Base-by-base conservation (phyloP, 2,329 filamentous ascomycete species). In the Chaetomium globosum region DNA sequence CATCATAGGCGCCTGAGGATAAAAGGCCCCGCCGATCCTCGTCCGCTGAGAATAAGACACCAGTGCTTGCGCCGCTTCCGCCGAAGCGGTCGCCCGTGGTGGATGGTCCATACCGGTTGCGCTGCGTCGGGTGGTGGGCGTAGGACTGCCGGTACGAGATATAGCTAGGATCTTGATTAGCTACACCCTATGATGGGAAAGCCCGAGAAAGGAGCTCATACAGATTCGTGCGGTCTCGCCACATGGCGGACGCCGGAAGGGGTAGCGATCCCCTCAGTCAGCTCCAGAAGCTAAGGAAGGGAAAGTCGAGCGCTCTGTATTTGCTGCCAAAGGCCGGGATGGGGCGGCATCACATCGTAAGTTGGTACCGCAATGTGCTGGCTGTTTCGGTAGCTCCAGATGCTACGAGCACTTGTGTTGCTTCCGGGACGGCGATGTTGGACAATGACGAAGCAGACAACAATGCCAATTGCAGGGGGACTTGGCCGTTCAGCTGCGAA, bases 71-170 rank as follows among this genome's bases (percentile, higher is more conserved):
- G 16, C 65, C 68, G 49, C 81, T 73, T 67, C 76, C 77, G 72
- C 83, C 80, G 65, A 85, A 79, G 64, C 82, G 76, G 64, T 75
- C 73, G 53, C 73, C 73, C 72, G 76, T 78, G 66, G 33, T 66
- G 10, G 71, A 68, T n/a, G 69, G 69, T 19, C 83, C 80, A 80
- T 90, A 90, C 73, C 89, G 89, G 71, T 88, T 87, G 80, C 93
- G 92, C 80, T 96, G 93, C 67, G 88, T 86, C 61, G 95, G 95
- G 77, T 97, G 93, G 79, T 98, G 95, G 73, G 93, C 88, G 80
- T 97, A 98, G 74, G 94, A 98, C 82, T 99, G 95, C 75, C 95
- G 93, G 84, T 98, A 99, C 79, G 95, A 98, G 77, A 99, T 95
- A 79, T 96, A 99, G 77, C 94, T 97, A 75, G 64, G 36, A 6